A percentile compares a stretch with the other conserved stretches of the same genome.
phyloP scores from a whole-genome alignment of 805 yeast genomes.

The Yueomyces sinensis region DNA sequence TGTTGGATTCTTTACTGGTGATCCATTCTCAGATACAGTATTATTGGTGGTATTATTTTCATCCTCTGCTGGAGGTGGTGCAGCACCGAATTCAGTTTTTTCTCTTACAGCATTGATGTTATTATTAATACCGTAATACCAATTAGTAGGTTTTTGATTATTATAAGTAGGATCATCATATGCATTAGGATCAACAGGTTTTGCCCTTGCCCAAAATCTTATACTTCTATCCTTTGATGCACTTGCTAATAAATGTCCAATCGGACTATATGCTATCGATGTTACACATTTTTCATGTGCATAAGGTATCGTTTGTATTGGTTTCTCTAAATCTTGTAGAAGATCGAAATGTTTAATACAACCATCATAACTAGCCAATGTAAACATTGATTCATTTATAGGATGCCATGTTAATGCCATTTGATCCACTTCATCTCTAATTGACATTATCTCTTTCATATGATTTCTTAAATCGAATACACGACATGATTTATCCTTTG shows the following conservation, averaged over 20 bases:
- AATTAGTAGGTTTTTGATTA: constrained; percentile 43
- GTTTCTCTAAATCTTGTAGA: constrained; percentile 26
- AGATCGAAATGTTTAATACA: constrained; percentile 60
- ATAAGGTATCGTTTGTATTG: constrained; percentile 59
- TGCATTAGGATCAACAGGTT: constrained; percentile 79
- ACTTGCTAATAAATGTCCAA: constrained; percentile 81
- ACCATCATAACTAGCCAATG: constrained; percentile 87
- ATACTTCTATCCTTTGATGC: constrained; percentile 92
- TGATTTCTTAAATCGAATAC: constrained; percentile 71
- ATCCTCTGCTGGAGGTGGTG: constrained; percentile 15
- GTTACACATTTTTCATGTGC: constrained; percentile 94
- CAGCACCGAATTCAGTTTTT: constrained; percentile 23
- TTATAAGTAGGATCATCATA: constrained; percentile 76
- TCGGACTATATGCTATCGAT: constrained; percentile 82
- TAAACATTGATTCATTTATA: constrained; percentile 58
- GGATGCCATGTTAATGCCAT: constrained; percentile 92
- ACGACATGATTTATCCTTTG: constrained; percentile 79
- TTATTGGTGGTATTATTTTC: neutral
- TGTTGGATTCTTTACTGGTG: no score
- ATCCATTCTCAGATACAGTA: neutral
- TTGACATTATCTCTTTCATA: constrained; percentile 61
- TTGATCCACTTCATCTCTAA: constrained; percentile 75
- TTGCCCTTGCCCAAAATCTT: constrained; percentile 85
- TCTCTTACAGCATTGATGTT: constrained; percentile 24
- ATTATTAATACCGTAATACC: constrained; percentile 35